Evolutionary conservation across 805 yeast genomes (phyloP).

Genomic region (Zygotorulaspora sp.): DNA sequence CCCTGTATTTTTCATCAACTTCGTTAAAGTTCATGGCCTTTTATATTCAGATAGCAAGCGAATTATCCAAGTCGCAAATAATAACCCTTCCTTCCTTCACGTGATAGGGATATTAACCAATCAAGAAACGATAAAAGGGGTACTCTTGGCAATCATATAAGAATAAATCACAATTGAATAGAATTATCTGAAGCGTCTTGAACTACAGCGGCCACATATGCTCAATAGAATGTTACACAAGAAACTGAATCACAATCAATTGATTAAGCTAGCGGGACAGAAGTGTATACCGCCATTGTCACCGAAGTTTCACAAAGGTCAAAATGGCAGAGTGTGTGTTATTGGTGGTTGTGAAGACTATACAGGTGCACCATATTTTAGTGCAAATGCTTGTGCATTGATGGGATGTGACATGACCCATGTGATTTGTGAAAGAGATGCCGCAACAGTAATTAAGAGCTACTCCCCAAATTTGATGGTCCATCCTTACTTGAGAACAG

Average conservation of each 20-base stretch:
- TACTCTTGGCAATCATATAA: neutral
- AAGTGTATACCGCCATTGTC: slow-evolving; percentile 69
- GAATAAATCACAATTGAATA: neutral
- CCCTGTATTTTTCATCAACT: neutral
- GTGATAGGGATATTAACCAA: slow-evolving; percentile 11
- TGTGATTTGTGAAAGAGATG: slow-evolving; percentile 75
- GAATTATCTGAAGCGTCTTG: neutral
- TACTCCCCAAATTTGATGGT: slow-evolving; percentile 95
- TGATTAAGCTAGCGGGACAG: slow-evolving; percentile 46
- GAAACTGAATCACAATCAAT: slow-evolving; percentile 36
- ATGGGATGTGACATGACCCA: slow-evolving; percentile 89
- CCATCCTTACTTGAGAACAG: slow-evolving; percentile 76
- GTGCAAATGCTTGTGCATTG: slow-evolving; percentile 78
- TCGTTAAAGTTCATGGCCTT: neutral
- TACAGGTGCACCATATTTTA: slow-evolving; percentile 94
- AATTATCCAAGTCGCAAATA: neutral
- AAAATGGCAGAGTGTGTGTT: slow-evolving; percentile 76
- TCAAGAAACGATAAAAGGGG: slow-evolving; percentile 8
- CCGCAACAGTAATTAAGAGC: slow-evolving; percentile 75
- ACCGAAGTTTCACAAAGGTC: slow-evolving; percentile 80
- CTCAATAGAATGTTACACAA: slow-evolving; percentile 7
- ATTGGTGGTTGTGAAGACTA: slow-evolving; percentile 95
- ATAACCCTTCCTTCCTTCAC: slow-evolving; percentile 3
- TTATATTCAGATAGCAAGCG: neutral
- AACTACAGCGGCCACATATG: neutral